phyloP scores from a whole-genome alignment of 2,329 filamentous ascomycete species.

The Sclerotinia sclerotiorum region DNA sequence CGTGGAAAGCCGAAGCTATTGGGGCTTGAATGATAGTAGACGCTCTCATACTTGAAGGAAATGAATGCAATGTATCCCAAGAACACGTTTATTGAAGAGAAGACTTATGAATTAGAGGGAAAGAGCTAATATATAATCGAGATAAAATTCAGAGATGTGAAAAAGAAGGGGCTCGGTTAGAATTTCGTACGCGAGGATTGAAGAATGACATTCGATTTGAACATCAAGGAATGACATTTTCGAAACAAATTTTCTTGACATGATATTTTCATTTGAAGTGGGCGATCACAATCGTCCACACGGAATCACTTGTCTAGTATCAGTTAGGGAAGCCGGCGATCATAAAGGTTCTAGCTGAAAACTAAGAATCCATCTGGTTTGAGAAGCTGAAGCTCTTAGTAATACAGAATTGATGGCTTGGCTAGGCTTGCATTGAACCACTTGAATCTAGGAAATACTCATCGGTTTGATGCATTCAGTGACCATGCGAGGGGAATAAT shows the following conservation, averaged over 20 bases:
- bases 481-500: no score
- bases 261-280: neutral
- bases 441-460: no score
- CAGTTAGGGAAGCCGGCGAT: neutral
- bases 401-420: no score
- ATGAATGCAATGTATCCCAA: neutral
- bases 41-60: neutral
- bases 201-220: slow-evolving; percentile 1
- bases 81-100: neutral
- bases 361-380: neutral
- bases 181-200: neutral
- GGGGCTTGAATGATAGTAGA: neutral
- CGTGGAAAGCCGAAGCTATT: neutral
- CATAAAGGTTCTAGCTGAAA: neutral
- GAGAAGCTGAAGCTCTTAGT: neutral
- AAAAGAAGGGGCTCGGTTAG: neutral
- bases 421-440: no score
- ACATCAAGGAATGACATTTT: neutral
- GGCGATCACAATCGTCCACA: neutral
- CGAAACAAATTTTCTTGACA: neutral
- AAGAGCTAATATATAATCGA: neutral
- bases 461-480: no score
- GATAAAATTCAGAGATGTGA: neutral
- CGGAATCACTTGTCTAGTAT: neutral
- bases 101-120: neutral